Conservation (phyloP, 441 rosid species). For the Populus trichocarpa region DNA sequence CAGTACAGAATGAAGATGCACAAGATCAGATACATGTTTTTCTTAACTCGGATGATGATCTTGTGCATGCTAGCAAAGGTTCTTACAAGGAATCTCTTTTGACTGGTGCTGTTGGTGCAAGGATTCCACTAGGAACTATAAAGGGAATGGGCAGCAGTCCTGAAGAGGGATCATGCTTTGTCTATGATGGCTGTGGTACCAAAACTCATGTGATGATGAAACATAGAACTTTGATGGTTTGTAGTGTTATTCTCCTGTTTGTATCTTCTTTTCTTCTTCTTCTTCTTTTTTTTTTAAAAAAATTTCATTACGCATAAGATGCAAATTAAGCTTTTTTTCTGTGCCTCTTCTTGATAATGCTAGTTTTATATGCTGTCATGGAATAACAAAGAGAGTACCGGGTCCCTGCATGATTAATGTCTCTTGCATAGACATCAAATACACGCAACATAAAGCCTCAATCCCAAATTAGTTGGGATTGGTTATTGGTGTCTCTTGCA, state of each 20-base stretch:
- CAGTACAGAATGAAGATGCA: slow-evolving; percentile 32
- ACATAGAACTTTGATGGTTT: slow-evolving; percentile 90
- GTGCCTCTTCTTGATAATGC: background rate
- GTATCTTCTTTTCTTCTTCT: background rate
- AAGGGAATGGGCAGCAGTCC: slow-evolving; percentile 68
- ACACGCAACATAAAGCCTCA: background rate
- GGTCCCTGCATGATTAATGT: background rate
- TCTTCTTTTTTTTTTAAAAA: no score
- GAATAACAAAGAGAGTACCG: background rate
- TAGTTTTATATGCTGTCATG: background rate
- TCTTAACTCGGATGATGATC: slow-evolving; percentile 45
- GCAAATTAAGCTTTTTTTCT: slow-evolving; percentile 10
- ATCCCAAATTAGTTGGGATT: background rate
- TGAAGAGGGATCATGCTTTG: slow-evolving; percentile 84
- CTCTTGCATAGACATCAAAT: background rate
- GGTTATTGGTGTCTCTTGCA: background rate
- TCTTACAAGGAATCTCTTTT: slow-evolving; percentile 20
- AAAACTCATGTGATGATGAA: slow-evolving; percentile 88
- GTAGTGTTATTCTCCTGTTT: slow-evolving; percentile 31
- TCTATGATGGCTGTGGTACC: slow-evolving; percentile 60
- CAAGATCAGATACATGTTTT: slow-evolving; percentile 72
- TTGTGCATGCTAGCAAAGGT: slow-evolving; percentile 21
- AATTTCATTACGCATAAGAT: slow-evolving; percentile 10
- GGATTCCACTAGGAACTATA: slow-evolving; percentile 66
- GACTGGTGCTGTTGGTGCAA: slow-evolving; percentile 30